phyloP scores from a whole-genome alignment of 768 basidiomycete genomes.

The Serpula lacrymans region DNA sequence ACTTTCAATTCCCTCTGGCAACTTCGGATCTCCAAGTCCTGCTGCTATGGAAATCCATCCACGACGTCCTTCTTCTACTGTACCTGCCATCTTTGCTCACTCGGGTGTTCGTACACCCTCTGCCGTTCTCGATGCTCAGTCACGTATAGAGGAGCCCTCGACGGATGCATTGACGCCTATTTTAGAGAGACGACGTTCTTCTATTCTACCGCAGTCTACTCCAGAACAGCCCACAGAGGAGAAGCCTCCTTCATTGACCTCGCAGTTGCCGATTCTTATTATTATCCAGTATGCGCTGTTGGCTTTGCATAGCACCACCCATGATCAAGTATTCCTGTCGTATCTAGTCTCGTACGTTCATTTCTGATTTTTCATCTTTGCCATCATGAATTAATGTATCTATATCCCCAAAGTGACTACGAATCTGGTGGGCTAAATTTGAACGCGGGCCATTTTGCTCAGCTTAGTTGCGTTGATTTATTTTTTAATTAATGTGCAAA shows the following conservation, averaged over 20 bases:
- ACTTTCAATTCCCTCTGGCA: conserved; percentile 24
- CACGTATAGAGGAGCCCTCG: conserved; percentile 40
- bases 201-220: conserved; percentile 25
- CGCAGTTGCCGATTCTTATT: conserved; percentile 76
- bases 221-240: conserved; percentile 40
- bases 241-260: conserved; percentile 62
- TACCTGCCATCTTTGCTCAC: conserved; percentile 81
- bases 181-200: conserved; percentile 41
- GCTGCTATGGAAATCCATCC: conserved; percentile 33
- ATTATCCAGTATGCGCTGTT: conserved; percentile 90
- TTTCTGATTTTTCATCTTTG: not conserved
- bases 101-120: conserved; percentile 77
- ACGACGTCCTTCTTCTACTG: conserved; percentile 52
- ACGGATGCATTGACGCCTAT: conserved; percentile 50
- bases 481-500: conserved; percentile 2
- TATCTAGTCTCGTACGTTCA: conserved; percentile 61
- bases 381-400: conserved; percentile 2
- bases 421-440: conserved; percentile 86
- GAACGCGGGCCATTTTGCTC: conserved; percentile 88
- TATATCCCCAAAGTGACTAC: conserved; percentile 54
- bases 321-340: conserved; percentile 88
- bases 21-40: conserved; percentile 30
- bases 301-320: conserved; percentile 85
- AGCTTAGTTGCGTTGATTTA: conserved; percentile 60
- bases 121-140: conserved; percentile 71